Percentiles rank a stretch among this genome's conserved stretches.
Conservation (phyloP, 1,284 basidiomycete genomes). For the Omphalotus olearius region DNA sequence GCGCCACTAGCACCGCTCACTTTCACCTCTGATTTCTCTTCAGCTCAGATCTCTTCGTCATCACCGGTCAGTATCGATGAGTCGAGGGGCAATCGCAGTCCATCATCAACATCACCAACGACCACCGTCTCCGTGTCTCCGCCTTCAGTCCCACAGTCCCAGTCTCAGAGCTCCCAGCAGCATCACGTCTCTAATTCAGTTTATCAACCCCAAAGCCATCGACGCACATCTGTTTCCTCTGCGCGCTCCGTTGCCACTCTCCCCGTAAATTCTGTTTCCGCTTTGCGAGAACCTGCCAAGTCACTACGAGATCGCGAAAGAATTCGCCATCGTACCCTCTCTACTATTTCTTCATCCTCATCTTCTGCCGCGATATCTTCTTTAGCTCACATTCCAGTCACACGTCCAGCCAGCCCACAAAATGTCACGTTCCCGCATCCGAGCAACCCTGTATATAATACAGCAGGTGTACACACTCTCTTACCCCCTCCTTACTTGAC, state of each 20-base stretch:
- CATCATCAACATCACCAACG: slow-evolving; percentile 21
- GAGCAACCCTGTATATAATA: slow-evolving; percentile 22
- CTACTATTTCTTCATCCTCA: slow-evolving; percentile 56
- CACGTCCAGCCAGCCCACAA: slow-evolving; percentile 51
- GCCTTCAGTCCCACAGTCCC: slow-evolving; percentile 12
- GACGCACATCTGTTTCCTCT: slow-evolving; percentile 66
- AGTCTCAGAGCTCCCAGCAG: not conserved
- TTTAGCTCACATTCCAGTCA: slow-evolving; percentile 52
- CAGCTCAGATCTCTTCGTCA: slow-evolving; percentile 26
- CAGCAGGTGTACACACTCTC: slow-evolving; percentile 48
- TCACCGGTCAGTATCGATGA: slow-evolving; percentile 24
- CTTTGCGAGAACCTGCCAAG: slow-evolving; percentile 28
- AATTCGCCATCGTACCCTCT: slow-evolving; percentile 46
- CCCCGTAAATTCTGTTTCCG: slow-evolving; percentile 37
- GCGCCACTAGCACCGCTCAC: slow-evolving; percentile 60
- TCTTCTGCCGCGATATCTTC: slow-evolving; percentile 64
- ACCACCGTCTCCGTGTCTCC: slow-evolving; percentile 13
- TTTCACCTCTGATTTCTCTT: slow-evolving; percentile 29
- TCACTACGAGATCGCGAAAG: slow-evolving; percentile 43
- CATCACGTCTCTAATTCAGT: too few relatives aligned
- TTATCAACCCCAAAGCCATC: slow-evolving; percentile 16
- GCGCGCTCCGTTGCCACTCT: slow-evolving; percentile 58
- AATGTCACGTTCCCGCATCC: slow-evolving; percentile 24
- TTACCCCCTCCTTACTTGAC: slow-evolving; percentile 66
- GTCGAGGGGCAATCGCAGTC: slow-evolving; percentile 23